These are phyloP conservation scores for Aureobasidium zeae DNA, from an alignment of 2,329 filamentous ascomycete species.

Conservation along the genomic window DNA sequence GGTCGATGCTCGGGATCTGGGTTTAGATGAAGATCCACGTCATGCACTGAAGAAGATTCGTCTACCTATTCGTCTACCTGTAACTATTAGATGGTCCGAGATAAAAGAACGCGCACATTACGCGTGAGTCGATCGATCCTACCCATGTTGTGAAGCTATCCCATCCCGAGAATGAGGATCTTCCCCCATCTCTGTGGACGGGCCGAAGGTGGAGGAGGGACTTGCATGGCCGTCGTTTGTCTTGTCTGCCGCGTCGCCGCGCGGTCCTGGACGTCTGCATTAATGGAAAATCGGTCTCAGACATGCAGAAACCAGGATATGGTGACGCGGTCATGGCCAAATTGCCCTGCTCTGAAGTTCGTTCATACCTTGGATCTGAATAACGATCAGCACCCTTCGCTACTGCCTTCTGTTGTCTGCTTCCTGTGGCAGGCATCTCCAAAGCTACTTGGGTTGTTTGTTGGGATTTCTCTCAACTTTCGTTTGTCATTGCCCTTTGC, in stretches of 20 bases:
- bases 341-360: conserved; percentile 7
- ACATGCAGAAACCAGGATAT: not conserved
- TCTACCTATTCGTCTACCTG: too few species aligned
- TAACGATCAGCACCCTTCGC: conserved; percentile 1
- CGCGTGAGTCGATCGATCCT: too few species aligned
- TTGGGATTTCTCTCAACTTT: not conserved
- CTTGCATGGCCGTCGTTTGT: conserved; percentile 10
- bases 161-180: too few species aligned
- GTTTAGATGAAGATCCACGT: too few species aligned
- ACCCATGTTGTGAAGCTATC: not conserved
- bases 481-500: not conserved
- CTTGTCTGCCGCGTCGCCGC: too few species aligned
- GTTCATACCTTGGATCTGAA: conserved; percentile 1
- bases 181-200: not conserved
- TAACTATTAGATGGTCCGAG: too few species aligned
- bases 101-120: too few species aligned
- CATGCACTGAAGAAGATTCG: too few species aligned
- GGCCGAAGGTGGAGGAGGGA: conserved; percentile 9
- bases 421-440: too few species aligned
- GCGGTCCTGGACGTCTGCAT: conserved; percentile 6
- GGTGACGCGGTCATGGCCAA: conserved; percentile 15
- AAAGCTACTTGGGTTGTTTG: too few species aligned
- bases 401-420: conserved; percentile 4
- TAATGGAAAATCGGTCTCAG: conserved; percentile 1
- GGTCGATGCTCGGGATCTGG: too few species aligned